Base-by-base conservation (phyloP, 1,139 yeast genomes). In the Suhomyces coccinellae region DNA sequence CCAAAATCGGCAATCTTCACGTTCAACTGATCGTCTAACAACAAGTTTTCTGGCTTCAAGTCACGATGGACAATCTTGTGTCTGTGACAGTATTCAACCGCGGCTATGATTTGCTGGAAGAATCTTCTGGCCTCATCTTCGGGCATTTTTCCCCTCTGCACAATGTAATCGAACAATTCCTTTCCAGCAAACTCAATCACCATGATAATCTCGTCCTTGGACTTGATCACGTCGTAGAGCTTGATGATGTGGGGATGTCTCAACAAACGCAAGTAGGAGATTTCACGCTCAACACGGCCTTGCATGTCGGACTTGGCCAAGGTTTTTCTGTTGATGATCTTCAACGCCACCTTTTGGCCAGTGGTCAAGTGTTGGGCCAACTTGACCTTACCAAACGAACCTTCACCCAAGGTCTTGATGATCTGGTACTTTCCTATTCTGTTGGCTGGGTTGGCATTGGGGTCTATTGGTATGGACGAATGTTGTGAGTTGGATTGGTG, bases 1-100 rank as follows among this genome's bases (percentile, higher is more conserved):
- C 99, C 98, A 59, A 91, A 93, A 73, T 93, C 99, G 13, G 98
- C 98, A 68, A 93, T 93, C 65, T 93, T 93, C 45, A 93, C 97
- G 63, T 91, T 90, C 55, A 90, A 72, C 50, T 88, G 85, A 57
- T 91, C 98, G 63, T 93, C 98, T 54, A 93, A 73, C 52, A 93
- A 74, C 64, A 93, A 74, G 65, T 93, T 93, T 63, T 93, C 98
- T 0, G 98, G 99, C 63, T 93, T 93, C 63, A 91, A 78, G 68
- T 93, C 99, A 56, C 99, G 76, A 63, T 93, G 99, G 36, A 95
- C 99, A 71, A 93, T 93, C 70, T 93, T 93, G 67, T 93, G 98
- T 51, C 97, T 80, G 67, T 93, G 99, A 62, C 99, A 95, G 70
- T 95, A 95, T 60, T 91, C 98, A 2, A 93, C 97, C 2, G 99